Conservation (phyloP, 1,284 basidiomycete species). For the Leccinum brunneo-olivaceum region DNA sequence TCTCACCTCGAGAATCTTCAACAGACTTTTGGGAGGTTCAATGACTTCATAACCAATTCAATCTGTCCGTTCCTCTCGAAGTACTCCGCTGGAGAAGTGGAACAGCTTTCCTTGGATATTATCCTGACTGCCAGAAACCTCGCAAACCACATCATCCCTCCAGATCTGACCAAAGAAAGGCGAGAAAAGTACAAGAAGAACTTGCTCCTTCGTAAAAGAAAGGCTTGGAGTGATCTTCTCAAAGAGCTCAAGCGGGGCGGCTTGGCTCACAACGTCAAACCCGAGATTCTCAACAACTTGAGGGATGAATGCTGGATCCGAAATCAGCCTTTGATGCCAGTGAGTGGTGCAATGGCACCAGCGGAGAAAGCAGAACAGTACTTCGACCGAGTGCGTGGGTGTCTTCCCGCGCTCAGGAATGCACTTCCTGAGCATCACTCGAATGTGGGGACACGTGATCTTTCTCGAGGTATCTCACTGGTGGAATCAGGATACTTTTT, state of each 20-base stretch:
- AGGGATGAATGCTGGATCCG: conserved; percentile 61
- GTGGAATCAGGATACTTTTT: conserved; percentile 74
- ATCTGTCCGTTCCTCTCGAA: conserved; percentile 40
- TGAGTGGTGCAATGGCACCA: conserved; percentile 13
- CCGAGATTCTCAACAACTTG: conserved; percentile 65
- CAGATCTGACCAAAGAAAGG: conserved; percentile 46
- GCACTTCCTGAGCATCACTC: conserved; percentile 67
- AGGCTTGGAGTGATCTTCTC: conserved; percentile 87
- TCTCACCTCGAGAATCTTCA: conserved; percentile 20
- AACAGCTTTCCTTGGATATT: conserved; percentile 71
- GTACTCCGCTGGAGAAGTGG: conserved; percentile 38
- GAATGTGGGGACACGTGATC: conserved; percentile 81
- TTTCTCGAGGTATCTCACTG: conserved; percentile 74
- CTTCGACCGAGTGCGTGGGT: conserved; percentile 62
- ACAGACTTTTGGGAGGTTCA: conserved; percentile 50
- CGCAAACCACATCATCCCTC: conserved; percentile 46
- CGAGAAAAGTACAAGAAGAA: conserved; percentile 74
- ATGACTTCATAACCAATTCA: conserved; percentile 35
- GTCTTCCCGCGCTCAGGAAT: conserved; percentile 65
- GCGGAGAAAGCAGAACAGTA: conserved; percentile 56
- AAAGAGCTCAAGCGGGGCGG: conserved; percentile 85
- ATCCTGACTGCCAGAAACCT: conserved; percentile 65
- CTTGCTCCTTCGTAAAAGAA: conserved; percentile 77
- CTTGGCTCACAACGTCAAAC: conserved; percentile 66
- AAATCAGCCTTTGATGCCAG: conserved; percentile 47